Conservation (phyloP, 1,284 basidiomycete genomes). For the Mrakiaceae sp. region DNA sequence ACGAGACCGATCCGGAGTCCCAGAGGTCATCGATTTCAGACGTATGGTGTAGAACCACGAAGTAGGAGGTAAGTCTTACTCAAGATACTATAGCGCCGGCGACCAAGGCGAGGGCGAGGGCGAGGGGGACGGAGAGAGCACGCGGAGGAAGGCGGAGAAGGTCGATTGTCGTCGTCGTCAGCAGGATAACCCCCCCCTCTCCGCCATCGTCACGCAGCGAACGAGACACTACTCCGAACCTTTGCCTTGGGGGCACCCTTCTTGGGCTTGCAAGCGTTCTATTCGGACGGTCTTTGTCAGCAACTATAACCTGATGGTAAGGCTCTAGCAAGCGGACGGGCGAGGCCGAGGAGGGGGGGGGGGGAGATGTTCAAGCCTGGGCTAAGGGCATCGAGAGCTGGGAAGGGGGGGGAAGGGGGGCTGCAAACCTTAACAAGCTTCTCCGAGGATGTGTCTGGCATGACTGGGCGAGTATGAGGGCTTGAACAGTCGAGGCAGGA, state of each 20-base stretch:
- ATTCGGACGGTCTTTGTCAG: not conserved
- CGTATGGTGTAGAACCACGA: slow-evolving; percentile 35
- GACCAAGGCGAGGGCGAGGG: slow-evolving; percentile 10
- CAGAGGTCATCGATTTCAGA: not conserved
- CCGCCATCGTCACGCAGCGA: too few relatives aligned
- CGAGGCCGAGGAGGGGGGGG: not conserved
- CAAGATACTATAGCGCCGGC: slow-evolving; percentile 31
- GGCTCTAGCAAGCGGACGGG: slow-evolving; percentile 42
- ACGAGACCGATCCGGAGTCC: too few relatives aligned
- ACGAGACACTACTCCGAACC: slow-evolving; percentile 38
- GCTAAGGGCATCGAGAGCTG: not conserved
- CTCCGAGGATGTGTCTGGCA: not conserved
- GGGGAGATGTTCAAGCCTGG: not conserved
- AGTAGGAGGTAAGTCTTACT: slow-evolving; percentile 29
- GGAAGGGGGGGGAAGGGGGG: too few relatives aligned
- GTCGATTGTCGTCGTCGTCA: not conserved
- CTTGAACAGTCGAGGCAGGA: not conserved
- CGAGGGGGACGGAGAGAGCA: not conserved
- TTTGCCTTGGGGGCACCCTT: slow-evolving; percentile 85
- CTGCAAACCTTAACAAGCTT: not conserved
- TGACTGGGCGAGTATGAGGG: not conserved
- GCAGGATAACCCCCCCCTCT: too few relatives aligned
- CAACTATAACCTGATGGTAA: not conserved
- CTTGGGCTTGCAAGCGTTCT: slow-evolving; percentile 89
- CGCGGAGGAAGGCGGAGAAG: slow-evolving; percentile 1